phyloP scores from a whole-genome alignment of 1,284 basidiomycete species.

The Cystobasidium pallidum region DNA sequence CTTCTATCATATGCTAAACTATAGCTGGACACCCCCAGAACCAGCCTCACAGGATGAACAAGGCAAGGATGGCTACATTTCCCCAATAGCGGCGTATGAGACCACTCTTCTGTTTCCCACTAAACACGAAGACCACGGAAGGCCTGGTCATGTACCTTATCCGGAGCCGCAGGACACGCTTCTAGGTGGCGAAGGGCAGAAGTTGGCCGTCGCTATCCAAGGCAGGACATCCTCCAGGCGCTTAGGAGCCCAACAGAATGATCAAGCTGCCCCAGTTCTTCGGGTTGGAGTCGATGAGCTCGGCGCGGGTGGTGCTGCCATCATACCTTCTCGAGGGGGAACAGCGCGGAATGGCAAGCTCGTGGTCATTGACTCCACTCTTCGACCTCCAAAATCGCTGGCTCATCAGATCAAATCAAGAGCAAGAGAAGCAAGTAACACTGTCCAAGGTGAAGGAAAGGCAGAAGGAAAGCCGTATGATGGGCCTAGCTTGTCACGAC shows the following conservation, averaged over 20 bases:
- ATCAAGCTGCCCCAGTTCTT: constrained; percentile 46
- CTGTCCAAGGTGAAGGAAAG: constrained; percentile 10
- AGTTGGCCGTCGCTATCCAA: constrained; percentile 65
- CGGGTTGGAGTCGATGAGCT: constrained; percentile 51
- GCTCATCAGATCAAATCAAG: constrained; percentile 54
- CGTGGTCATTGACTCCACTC: constrained; percentile 72
- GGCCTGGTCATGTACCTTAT: constrained; percentile 51
- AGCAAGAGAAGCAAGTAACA: constrained; percentile 18
- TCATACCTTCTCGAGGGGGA: constrained; percentile 45
- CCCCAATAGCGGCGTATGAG: constrained; percentile 53
- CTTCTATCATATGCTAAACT: constrained; percentile 93
- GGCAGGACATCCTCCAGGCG: constrained; percentile 50
- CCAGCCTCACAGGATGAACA: constrained; percentile 53
- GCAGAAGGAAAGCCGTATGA: constrained; percentile 18
- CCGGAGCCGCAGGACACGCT: constrained; percentile 63
- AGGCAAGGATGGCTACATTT: constrained; percentile 44
- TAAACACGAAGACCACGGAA: constrained; percentile 52
- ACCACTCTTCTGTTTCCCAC: constrained; percentile 74
- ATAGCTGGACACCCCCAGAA: constrained; percentile 60
- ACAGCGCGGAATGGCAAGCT: constrained; percentile 75
- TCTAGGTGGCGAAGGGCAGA: constrained; percentile 79
- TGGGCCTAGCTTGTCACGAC: constrained; percentile 49
- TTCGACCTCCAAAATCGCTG: constrained; percentile 75
- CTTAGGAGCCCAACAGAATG: constrained; percentile 14
- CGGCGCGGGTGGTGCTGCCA: constrained; percentile 51